Evolutionary conservation across 345 rosid genomes (phyloP).

Genomic region (Populus euphratica): DNA sequence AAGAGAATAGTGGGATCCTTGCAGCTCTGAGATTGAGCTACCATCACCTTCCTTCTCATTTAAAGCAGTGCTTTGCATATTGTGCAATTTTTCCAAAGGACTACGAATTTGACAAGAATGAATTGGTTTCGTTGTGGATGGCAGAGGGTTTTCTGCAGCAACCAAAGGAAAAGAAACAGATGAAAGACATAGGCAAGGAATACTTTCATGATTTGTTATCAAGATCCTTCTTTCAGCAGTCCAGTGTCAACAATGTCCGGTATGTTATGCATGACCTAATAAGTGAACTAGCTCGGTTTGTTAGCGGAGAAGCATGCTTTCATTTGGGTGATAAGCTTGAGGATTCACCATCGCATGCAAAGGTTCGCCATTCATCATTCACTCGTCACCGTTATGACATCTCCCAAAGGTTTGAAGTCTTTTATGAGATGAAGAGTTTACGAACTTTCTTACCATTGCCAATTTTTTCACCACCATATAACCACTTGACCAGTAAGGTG

Average conservation of each 20-base stretch:
- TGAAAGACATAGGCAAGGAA: constrained; percentile 9
- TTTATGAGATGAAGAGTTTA: neutral
- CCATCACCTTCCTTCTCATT: constrained; percentile 10
- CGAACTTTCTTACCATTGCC: constrained; percentile 1
- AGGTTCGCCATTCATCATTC: constrained; percentile 4
- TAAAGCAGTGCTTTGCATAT: constrained; percentile 23
- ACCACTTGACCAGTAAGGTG: neutral
- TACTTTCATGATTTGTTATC: constrained; percentile 16
- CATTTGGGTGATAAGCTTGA: neutral
- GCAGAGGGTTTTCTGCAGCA: constrained; percentile 17
- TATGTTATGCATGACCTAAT: constrained; percentile 26
- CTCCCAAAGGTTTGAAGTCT: neutral
- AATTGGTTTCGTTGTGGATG: constrained; percentile 22
- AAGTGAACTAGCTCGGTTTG: constrained; percentile 15
- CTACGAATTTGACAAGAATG: constrained; percentile 19
- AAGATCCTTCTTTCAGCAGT: constrained; percentile 16
- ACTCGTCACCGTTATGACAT: neutral
- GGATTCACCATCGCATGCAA: constrained; percentile 10
- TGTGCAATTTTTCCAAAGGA: constrained; percentile 21
- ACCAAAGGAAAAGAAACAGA: neutral
- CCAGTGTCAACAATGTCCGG: neutral
- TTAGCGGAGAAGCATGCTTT: constrained; percentile 1
- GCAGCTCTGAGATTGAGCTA: constrained; percentile 16
- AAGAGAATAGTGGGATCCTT: neutral
- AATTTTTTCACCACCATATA: too few species aligned